Evolutionary conservation across 495 filamentous ascomycete genomes (phyloP).

Genomic region (Cudoniella acicularis): DNA sequence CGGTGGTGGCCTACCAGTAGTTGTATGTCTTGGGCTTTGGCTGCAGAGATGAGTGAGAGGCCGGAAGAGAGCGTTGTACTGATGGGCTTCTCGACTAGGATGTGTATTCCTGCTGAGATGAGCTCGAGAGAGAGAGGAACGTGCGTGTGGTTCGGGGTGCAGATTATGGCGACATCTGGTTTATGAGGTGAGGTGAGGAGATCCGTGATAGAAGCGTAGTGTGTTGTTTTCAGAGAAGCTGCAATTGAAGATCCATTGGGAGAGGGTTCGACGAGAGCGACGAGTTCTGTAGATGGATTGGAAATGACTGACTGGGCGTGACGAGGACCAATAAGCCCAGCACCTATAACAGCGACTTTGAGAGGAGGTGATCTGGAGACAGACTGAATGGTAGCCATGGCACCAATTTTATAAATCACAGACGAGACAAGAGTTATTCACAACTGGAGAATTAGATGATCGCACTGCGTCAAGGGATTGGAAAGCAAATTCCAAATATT

Average conservation of each 20-base stretch:
- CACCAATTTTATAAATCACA: too few relatives aligned
- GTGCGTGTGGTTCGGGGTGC: conserved; percentile 58
- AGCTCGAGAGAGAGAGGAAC: conserved; percentile 48
- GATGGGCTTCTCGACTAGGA: conserved; percentile 58
- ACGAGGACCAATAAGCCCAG: conserved; percentile 54
- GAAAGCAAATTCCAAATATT: too few relatives aligned
- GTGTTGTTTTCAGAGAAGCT: conserved; percentile 24
- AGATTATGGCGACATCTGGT: conserved; percentile 55
- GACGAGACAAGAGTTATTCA: too few relatives aligned
- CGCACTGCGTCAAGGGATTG: too few relatives aligned
- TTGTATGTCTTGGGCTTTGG: conserved; percentile 30
- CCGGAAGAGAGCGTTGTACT: conserved; percentile 40
- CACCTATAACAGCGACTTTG: conserved; percentile 49
- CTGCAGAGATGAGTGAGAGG: conserved; percentile 17
- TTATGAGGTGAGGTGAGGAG: conserved; percentile 37
- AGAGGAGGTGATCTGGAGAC: not conserved
- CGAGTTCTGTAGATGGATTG: conserved; percentile 42
- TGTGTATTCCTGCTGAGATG: conserved; percentile 44
- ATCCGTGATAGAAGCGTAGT: conserved; percentile 35
- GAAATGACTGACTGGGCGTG: conserved; percentile 48
- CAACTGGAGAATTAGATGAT: too few relatives aligned
- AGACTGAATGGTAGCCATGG: too few relatives aligned
- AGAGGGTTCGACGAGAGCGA: conserved; percentile 46
- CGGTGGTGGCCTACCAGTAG: conserved; percentile 58
- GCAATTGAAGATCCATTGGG: conserved; percentile 26